Percentiles rank a stretch among this genome's conserved stretches.
Conservation (phyloP, 306 rosid species). For the Arachis stenosperma region DNA sequence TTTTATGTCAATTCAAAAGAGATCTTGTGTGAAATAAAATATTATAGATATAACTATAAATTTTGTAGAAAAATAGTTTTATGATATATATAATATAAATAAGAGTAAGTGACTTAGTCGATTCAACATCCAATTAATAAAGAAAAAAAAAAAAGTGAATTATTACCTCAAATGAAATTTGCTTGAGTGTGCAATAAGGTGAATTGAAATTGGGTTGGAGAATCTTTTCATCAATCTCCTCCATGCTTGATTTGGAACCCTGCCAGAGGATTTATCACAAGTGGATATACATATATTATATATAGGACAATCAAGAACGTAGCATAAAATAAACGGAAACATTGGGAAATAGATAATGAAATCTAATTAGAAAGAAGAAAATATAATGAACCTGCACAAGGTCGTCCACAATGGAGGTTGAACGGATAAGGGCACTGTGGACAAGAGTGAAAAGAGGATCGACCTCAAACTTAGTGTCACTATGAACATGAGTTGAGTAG, state of each 20-base stretch:
- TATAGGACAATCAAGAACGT: too few species aligned
- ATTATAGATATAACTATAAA: too few species aligned
- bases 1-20: too few species aligned
- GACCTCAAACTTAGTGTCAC: constrained; percentile 47
- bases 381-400: constrained; percentile 49
- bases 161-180: constrained; percentile 46
- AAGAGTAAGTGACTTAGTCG: too few species aligned
- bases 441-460: constrained; percentile 54
- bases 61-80: too few species aligned
- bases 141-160: neutral
- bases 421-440: constrained; percentile 51
- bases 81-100: too few species aligned
- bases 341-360: too few species aligned
- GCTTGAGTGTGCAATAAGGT: constrained; percentile 53
- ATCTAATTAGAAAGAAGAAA: too few species aligned
- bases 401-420: constrained; percentile 55
- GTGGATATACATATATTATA: neutral
- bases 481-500: constrained; percentile 54
- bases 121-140: too few species aligned
- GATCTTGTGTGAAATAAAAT: too few species aligned
- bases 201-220: constrained; percentile 41
- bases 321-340: too few species aligned
- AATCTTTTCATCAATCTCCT: constrained; percentile 46
- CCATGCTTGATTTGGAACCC: constrained; percentile 48
- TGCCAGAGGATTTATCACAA: constrained; percentile 10